A percentile compares a stretch with the other conserved stretches of the same genome.
Evolutionary conservation across 768 basidiomycete genomes (phyloP).

Genomic region (Lenzites betulinus): DNA sequence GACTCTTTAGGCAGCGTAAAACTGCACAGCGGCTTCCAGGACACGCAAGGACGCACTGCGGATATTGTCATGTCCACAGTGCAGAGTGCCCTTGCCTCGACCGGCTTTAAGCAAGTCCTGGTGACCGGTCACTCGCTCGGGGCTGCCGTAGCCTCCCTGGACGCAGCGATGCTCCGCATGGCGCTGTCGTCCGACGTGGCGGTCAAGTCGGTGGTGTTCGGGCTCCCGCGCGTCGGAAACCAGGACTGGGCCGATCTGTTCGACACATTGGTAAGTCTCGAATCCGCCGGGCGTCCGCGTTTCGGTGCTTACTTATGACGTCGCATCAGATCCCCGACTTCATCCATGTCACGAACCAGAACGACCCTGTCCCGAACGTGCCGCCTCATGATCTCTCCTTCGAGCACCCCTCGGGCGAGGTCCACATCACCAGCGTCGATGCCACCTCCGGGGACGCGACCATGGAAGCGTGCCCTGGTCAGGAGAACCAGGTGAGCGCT

Average conservation of each 20-base stretch:
- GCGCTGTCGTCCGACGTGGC: slow-evolving; percentile 27
- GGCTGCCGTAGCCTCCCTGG: slow-evolving; percentile 36
- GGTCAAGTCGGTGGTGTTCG: slow-evolving; percentile 31
- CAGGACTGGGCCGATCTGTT: slow-evolving; percentile 34
- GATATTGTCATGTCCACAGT: slow-evolving; percentile 31
- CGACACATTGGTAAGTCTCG: slow-evolving; percentile 25
- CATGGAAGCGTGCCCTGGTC: slow-evolving; percentile 30
- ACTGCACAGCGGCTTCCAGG: slow-evolving; percentile 33
- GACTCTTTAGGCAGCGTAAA: slow-evolving; percentile 17
- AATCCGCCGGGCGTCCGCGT: neutral
- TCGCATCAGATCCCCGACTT: slow-evolving; percentile 30
- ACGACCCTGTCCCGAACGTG: slow-evolving; percentile 42
- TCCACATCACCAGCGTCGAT: slow-evolving; percentile 34
- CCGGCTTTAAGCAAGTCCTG: slow-evolving; percentile 31
- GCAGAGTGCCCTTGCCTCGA: slow-evolving; percentile 24
- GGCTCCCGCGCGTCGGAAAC: slow-evolving; percentile 37
- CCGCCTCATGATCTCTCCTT: slow-evolving; percentile 43
- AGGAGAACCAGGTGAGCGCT: slow-evolving; percentile 30
- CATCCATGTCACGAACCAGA: slow-evolving; percentile 56
- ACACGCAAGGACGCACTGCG: slow-evolving; percentile 31
- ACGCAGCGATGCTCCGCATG: slow-evolving; percentile 34
- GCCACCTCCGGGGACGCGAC: slow-evolving; percentile 19
- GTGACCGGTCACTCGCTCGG: slow-evolving; percentile 34
- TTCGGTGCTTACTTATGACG: neutral
- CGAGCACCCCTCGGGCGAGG: slow-evolving; percentile 44